These are phyloP conservation scores for Eucalyptus pauciflora DNA, from an alignment of 345 rosid genomes.

Conservation along the genomic window DNA sequence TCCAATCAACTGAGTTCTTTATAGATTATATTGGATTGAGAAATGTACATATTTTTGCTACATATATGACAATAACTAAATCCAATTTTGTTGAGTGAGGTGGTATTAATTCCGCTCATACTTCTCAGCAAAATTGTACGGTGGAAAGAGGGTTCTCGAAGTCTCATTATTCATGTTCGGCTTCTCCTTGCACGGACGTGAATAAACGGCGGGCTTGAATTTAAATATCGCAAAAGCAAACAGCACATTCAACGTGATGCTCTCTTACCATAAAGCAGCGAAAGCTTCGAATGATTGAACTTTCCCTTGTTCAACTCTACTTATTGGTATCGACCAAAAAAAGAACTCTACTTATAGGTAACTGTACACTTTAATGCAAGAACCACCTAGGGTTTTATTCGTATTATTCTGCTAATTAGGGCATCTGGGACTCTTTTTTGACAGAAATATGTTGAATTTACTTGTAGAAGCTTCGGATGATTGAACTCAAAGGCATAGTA, in stretches of 20 bases:
- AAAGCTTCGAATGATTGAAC: neutral
- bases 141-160: neutral
- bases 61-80: neutral
- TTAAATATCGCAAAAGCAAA: neutral
- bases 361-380: neutral
- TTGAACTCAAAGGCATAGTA: neutral
- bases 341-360: neutral
- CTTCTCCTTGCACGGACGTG: neutral
- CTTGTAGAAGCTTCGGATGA: neutral
- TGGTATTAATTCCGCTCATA: neutral
- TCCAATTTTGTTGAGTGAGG: neutral
- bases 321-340: neutral
- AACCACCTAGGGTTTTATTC: neutral
- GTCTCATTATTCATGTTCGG: neutral
- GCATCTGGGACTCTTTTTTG: neutral
- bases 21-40: neutral
- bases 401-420: neutral
- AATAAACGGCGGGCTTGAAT: neutral
- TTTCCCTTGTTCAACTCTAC: neutral
- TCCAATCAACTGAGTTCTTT: neutral
- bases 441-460: neutral
- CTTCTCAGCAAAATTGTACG: neutral
- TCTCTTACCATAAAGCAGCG: neutral
- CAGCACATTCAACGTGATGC: neutral
- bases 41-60: neutral